Base-by-base conservation (phyloP, 305 asterid genomes). In the Petunia hybrid region DNA sequence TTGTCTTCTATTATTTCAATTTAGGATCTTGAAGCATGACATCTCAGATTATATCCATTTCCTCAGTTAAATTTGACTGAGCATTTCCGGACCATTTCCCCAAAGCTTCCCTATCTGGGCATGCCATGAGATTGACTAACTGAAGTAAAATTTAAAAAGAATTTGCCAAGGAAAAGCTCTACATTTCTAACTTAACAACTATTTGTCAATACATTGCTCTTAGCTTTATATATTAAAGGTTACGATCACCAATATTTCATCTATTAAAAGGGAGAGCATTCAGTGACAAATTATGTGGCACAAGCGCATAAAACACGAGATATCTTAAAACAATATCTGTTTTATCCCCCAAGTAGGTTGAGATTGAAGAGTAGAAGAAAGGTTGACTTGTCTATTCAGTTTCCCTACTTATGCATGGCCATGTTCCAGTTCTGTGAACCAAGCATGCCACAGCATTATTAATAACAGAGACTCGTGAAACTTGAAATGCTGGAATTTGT, bases 11-110 rank as follows among this genome's bases (percentile, higher is more conserved):
- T 48, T 73, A 73, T 62, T 35, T 73, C 36, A 73, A 73, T 35
- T 35, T 6, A 45, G 31, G 6, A 73, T 31, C 62, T 73, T 48
- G 62, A 73, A 51, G 78, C 43, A 71, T 71, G 61, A 71, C 42
- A 71, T 31, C 77, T 35, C 12, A 6, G 51, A 55, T 8, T 46
- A 46, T 71, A 71, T 51, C 56, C 77, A 71, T 71, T 42, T 57
- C 51, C 35, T 12, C 42, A 51, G 45, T 73, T 70, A 45, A 35
- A 48, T 12, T 48, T 48, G 62, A 35, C 3, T 35, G 61, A 51
- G 42, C 61, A 71, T 48, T 73, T 73, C 78, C 35, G 45, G 62
- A 12, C 45, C 35, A 51, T 6, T 22, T 22, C 31, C 31, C 31
- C 31, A 22, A 22, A 22, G 31, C 31, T 22, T 22, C 31, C 31